phyloP scores from a whole-genome alignment of 306 rosid genomes.

The Leucaena leucocephala region DNA sequence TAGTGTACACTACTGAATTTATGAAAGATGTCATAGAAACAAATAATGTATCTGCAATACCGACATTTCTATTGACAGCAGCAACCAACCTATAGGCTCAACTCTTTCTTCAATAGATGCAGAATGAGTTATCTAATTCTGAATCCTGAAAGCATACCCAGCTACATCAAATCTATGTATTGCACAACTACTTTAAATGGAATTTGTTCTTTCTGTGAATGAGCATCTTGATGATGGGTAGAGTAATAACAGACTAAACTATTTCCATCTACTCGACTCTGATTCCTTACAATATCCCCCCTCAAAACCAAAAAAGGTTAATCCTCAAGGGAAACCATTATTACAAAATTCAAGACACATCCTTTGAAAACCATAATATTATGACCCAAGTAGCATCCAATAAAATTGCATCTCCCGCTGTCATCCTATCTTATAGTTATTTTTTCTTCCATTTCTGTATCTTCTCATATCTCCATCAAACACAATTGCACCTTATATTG shows the following conservation, averaged over 20 bases:
- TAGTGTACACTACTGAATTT: neutral
- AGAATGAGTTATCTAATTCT: neutral
- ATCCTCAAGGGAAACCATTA: neutral
- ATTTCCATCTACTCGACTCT: neutral
- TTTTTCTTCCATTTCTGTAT: too few species aligned
- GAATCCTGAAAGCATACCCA: neutral
- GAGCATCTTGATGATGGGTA: neutral
- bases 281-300: neutral
- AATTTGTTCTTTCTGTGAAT: neutral
- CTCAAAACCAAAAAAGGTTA: too few species aligned
- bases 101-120: neutral
- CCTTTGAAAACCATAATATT: neutral
- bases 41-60: neutral
- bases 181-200: neutral
- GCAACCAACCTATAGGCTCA: conserved; percentile 1
- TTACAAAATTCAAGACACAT: neutral
- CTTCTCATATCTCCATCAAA: too few species aligned
- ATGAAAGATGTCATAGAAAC: neutral
- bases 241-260: neutral
- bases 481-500: neutral
- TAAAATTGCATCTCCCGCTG: too few species aligned
- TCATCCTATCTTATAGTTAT: too few species aligned
- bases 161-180: neutral
- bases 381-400: too few species aligned
- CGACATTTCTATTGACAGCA: neutral